Evolutionary conservation across 352 stramenopile genomes (phyloP).

Genomic region (Globisporangium ultimum): DNA sequence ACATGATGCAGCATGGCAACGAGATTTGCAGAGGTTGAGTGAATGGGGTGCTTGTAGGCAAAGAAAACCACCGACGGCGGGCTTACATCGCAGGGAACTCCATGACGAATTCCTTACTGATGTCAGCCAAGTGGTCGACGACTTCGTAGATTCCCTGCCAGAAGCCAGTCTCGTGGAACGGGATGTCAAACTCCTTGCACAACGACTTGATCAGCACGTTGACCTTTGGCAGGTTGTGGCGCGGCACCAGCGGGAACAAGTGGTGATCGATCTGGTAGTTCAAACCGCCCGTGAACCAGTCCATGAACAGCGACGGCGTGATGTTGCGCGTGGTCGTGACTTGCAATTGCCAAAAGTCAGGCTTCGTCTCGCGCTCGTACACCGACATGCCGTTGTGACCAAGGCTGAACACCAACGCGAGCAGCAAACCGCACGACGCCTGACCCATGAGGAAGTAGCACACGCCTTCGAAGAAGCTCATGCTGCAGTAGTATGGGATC

Average conservation of each 20-base stretch:
- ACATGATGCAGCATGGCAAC: neutral
- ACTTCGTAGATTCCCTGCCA: conserved; percentile 93
- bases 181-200: conserved; percentile 96
- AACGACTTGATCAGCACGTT: conserved; percentile 95
- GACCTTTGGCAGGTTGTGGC: conserved; percentile 93
- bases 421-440: conserved; percentile 91
- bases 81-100: conserved; percentile 98
- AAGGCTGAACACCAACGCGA: conserved; percentile 96
- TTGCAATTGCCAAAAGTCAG: conserved; percentile 98
- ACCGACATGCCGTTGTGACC: conserved; percentile 98
- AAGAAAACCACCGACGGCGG: neutral
- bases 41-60: neutral
- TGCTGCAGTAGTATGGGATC: conserved; percentile 57
- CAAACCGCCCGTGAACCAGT: conserved; percentile 98
- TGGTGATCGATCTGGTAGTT: conserved; percentile 99
- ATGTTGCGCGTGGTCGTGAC: conserved; percentile 98
- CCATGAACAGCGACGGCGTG: conserved; percentile 90
- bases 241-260: conserved; percentile 96
- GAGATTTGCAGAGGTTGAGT: too few relatives aligned
- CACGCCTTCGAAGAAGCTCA: conserved; percentile 68
- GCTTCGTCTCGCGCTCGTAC: conserved; percentile 94
- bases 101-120: conserved; percentile 94
- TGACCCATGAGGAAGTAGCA: conserved; percentile 84
- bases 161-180: conserved; percentile 96
- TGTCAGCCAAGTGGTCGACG: conserved; percentile 89